Evolutionary conservation across 305 asterid genomes (phyloP).

Genomic region (Ajuga reptans): DNA sequence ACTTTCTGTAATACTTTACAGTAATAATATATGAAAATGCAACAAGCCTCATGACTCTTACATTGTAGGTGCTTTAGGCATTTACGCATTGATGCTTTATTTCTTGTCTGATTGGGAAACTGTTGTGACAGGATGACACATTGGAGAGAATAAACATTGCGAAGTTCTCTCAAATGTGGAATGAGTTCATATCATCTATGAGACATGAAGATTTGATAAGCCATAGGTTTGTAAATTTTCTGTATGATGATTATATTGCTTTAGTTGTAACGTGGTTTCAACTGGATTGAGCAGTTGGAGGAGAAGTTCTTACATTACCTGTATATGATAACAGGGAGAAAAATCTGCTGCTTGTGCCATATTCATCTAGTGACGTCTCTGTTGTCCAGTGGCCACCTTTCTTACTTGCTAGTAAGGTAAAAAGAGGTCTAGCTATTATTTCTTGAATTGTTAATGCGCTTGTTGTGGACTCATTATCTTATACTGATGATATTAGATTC

Average conservation of each 20-base stretch:
- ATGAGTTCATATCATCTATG: slow-evolving; percentile 87
- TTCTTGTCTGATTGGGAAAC: slow-evolving; percentile 18
- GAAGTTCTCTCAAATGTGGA: slow-evolving; percentile 98
- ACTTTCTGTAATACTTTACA: too few relatives aligned
- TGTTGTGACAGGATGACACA: slow-evolving; percentile 51
- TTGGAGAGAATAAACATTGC: slow-evolving; percentile 72
- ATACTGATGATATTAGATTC: slow-evolving; percentile 51
- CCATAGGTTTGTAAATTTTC: slow-evolving; percentile 49
- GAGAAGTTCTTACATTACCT: background rate
- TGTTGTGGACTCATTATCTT: slow-evolving; percentile 26
- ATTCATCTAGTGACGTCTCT: slow-evolving; percentile 66
- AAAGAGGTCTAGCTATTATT: slow-evolving; percentile 13
- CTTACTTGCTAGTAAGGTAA: slow-evolving; percentile 98
- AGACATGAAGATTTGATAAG: slow-evolving; percentile 89
- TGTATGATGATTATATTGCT: slow-evolving; percentile 13
- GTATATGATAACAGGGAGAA: slow-evolving; percentile 54
- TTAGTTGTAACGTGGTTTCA: background rate
- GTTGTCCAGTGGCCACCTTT: slow-evolving; percentile 99
- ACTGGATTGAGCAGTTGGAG: background rate
- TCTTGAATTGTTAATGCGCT: slow-evolving; percentile 17
- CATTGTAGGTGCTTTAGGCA: background rate
- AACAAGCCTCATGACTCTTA: background rate
- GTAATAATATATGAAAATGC: background rate
- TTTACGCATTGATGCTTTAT: slow-evolving; percentile 14
- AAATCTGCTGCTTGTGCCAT: slow-evolving; percentile 92